These are phyloP conservation scores for Colletotrichum sp. DNA, from an alignment of 2,329 filamentous ascomycete species.

Conservation along the genomic window DNA sequence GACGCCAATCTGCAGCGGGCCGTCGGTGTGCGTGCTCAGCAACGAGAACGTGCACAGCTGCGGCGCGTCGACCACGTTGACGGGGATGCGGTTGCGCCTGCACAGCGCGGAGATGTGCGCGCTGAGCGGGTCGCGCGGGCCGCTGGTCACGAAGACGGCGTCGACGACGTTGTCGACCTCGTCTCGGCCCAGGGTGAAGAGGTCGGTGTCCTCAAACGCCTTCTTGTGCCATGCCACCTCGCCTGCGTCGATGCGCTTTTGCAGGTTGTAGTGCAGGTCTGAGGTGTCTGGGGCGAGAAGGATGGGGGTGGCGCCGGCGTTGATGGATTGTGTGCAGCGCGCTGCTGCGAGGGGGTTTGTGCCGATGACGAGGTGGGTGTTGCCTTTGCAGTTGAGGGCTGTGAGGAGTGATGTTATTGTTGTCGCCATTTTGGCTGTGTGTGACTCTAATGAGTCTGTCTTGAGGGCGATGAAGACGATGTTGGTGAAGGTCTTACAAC, in stretches of 20 bases:
- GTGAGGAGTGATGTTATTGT: slow-evolving; percentile 65
- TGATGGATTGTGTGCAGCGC: slow-evolving; percentile 79
- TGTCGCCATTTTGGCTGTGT: neutral
- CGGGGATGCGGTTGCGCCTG: slow-evolving; percentile 79
- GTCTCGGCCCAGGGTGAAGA: slow-evolving; percentile 78
- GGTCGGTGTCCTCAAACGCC: slow-evolving; percentile 72
- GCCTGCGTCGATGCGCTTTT: slow-evolving; percentile 69
- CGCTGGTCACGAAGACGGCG: slow-evolving; percentile 83
- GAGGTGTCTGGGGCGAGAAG: slow-evolving; percentile 74
- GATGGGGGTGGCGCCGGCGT: slow-evolving; percentile 81
- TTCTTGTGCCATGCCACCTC: slow-evolving; percentile 70
- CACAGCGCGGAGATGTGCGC: slow-evolving; percentile 77
- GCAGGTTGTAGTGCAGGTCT: slow-evolving; percentile 62
- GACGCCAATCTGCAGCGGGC: slow-evolving; percentile 91
- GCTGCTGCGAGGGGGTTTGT: slow-evolving; percentile 86
- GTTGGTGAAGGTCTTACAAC: neutral
- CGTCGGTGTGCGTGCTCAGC: slow-evolving; percentile 87
- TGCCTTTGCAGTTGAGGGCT: slow-evolving; percentile 70
- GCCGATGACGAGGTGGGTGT: slow-evolving; percentile 85
- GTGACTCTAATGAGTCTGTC: neutral
- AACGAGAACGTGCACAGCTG: slow-evolving; percentile 88
- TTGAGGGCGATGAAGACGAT: neutral
- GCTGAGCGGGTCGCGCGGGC: slow-evolving; percentile 50
- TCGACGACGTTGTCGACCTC: slow-evolving; percentile 84
- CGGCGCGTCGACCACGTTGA: slow-evolving; percentile 91